phyloP scores from a whole-genome alignment of 2,329 filamentous ascomycete genomes.

The Penicillium hesseltinei region DNA sequence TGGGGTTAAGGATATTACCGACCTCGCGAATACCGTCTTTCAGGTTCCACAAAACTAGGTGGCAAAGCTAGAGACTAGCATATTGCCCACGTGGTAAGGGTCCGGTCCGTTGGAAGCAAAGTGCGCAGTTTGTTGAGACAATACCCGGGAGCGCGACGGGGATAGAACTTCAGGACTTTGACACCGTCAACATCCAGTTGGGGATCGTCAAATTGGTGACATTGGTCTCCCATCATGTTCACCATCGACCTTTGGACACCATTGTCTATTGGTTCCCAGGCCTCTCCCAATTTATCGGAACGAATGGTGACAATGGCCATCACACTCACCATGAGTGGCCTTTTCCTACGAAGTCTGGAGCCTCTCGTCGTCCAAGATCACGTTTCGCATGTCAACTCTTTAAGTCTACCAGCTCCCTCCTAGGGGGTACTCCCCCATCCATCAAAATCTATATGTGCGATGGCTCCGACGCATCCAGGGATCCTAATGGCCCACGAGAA shows the following conservation, averaged over 20 bases:
- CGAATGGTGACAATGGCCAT: background rate
- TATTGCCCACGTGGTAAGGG: background rate
- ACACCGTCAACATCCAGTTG: background rate
- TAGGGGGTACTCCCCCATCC: too few relatives aligned
- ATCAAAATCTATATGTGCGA: too few relatives aligned
- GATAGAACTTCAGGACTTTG: background rate
- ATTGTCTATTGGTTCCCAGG: too few relatives aligned
- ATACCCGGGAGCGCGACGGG: background rate
- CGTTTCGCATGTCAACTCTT: too few relatives aligned
- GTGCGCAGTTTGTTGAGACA: background rate
- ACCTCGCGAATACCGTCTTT: conserved; percentile 14
- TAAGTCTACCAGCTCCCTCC: too few relatives aligned
- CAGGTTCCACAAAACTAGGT: conserved; percentile 11
- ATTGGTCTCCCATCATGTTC: background rate
- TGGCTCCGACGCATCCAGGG: too few relatives aligned
- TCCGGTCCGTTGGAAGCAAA: background rate
- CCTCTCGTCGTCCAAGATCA: too few relatives aligned
- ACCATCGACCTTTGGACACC: background rate
- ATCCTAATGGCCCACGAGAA: too few relatives aligned
- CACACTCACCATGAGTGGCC: background rate
- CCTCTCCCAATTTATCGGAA: too few relatives aligned
- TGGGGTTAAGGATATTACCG: conserved; percentile 8
- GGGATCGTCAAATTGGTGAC: background rate
- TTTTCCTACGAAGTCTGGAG: too few relatives aligned
- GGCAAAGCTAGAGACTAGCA: too few relatives aligned